A percentile compares a stretch with the other conserved stretches of the same genome.
phyloP scores from a whole-genome alignment of 768 basidiomycete genomes.

The Aureoboletus auriporus region DNA sequence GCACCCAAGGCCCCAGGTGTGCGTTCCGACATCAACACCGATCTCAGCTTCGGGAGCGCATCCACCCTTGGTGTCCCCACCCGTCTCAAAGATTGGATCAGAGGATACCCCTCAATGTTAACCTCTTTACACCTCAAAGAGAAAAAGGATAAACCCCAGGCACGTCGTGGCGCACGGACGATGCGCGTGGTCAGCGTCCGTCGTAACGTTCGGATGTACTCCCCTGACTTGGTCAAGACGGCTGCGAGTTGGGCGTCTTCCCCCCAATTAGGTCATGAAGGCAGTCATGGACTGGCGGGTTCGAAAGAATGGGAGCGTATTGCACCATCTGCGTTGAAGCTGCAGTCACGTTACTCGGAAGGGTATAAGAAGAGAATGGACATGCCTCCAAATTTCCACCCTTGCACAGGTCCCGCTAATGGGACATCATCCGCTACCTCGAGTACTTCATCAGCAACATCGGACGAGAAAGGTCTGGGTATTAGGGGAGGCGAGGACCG shows the following conservation, averaged over 20 bases:
- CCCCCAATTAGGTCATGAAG: slow-evolving; percentile 23
- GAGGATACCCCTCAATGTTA: slow-evolving; percentile 82
- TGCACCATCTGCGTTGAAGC: slow-evolving; percentile 54
- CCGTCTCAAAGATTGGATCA: slow-evolving; percentile 88
- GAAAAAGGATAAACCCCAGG: slow-evolving; percentile 49
- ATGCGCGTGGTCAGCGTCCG: slow-evolving; percentile 75
- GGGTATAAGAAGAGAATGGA: slow-evolving; percentile 75
- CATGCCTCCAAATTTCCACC: slow-evolving; percentile 57
- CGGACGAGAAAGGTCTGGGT: slow-evolving; percentile 31
- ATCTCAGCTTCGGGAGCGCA: slow-evolving; percentile 42
- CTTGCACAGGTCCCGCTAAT: slow-evolving; percentile 32
- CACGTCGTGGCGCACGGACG: slow-evolving; percentile 72
- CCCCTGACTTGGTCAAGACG: slow-evolving; percentile 75
- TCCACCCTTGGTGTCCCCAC: slow-evolving; percentile 70
- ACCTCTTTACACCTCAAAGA: slow-evolving; percentile 52
- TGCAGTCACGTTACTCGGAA: slow-evolving; percentile 69
- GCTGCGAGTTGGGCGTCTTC: slow-evolving; percentile 46
- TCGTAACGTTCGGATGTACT: slow-evolving; percentile 84
- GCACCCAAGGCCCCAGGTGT: slow-evolving; percentile 37
- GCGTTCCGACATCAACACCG: slow-evolving; percentile 29
- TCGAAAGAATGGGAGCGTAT: slow-evolving; percentile 81
- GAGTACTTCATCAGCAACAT: slow-evolving; percentile 35
- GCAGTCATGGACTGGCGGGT: slow-evolving; percentile 38
- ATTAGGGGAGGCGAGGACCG: slow-evolving; percentile 55
- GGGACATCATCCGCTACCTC: slow-evolving; percentile 40